Conservation (phyloP, 352 stramenopile genomes). For the Globisporangium orthogonon region DNA sequence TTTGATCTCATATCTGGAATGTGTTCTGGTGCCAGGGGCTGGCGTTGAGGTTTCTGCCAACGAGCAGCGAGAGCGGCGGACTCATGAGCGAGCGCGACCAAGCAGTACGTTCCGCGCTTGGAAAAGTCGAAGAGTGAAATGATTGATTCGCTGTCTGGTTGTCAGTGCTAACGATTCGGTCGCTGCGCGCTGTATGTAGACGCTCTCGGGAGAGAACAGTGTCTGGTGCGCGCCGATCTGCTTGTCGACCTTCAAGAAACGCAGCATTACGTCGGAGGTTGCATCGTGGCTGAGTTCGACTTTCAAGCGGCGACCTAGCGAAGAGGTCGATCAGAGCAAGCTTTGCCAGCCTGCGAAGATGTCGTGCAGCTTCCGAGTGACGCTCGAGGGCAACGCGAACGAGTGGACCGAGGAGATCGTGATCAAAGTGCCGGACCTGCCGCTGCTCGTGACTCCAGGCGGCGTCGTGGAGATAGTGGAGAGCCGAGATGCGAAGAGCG, state of each 20-base stretch:
- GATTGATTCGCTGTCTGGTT: background rate
- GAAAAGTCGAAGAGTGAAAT: too few species aligned
- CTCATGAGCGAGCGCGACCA: slow-evolving; percentile 6
- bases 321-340: slow-evolving; percentile 22
- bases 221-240: slow-evolving; percentile 43
- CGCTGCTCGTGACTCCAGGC: slow-evolving; percentile 24
- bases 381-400: slow-evolving; percentile 23
- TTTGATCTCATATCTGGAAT: background rate
- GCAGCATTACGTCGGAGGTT: slow-evolving; percentile 37
- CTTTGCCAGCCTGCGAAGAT: slow-evolving; percentile 28
- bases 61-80: slow-evolving; percentile 4
- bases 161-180: background rate
- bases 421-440: slow-evolving; percentile 29
- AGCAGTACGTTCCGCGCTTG: slow-evolving; percentile 2
- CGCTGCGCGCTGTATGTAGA: slow-evolving; percentile 6
- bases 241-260: slow-evolving; percentile 33
- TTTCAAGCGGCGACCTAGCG: slow-evolving; percentile 29
- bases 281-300: slow-evolving; percentile 52
- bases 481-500: slow-evolving; percentile 5
- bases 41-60: slow-evolving; percentile 10
- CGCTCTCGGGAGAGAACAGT: slow-evolving; percentile 20
- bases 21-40: slow-evolving; percentile 5
- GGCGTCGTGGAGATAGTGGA: slow-evolving; percentile 24
- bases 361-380: slow-evolving; percentile 42
- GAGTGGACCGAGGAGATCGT: slow-evolving; percentile 46